Percentiles rank a stretch among this genome's conserved stretches.
phyloP scores from a whole-genome alignment of 192 early-diverging fungal species.

The Linnemannia exigua region DNA sequence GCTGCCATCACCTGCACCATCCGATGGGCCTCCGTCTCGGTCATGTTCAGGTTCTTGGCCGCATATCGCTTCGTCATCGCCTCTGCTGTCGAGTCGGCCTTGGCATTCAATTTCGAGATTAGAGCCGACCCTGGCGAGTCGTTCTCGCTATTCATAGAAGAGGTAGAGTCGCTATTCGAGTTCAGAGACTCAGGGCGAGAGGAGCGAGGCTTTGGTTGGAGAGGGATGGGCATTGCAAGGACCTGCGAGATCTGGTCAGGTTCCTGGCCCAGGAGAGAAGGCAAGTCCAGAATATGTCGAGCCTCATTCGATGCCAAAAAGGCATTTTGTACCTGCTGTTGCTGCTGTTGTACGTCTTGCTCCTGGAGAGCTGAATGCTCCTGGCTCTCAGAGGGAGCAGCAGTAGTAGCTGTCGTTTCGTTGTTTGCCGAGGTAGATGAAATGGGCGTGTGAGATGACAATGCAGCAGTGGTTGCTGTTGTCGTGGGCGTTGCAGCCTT shows the following conservation, averaged over 20 bases:
- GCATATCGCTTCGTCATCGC: conserved; percentile 51
- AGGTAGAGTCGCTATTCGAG: not conserved
- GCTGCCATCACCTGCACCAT: conserved; percentile 52
- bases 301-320: conserved; percentile 36
- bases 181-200: not conserved
- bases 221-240: conserved; percentile 7
- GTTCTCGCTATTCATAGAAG: not conserved
- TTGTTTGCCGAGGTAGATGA: not conserved
- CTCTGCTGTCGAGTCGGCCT: conserved; percentile 35
- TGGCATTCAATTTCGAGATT: conserved; percentile 8
- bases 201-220: not conserved
- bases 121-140: not conserved
- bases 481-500: not conserved
- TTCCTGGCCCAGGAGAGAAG: conserved; percentile 34
- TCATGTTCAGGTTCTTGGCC: conserved; percentile 53
- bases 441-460: not conserved
- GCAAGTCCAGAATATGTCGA: conserved; percentile 44
- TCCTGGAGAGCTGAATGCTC: not conserved
- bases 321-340: not conserved
- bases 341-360: not conserved
- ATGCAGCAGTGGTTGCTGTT: not conserved
- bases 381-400: not conserved
- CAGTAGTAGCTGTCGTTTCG: not conserved
- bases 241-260: conserved; percentile 29
- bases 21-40: conserved; percentile 46